These are phyloP conservation scores for Cryptococcus sp. DNA, from an alignment of 1,284 basidiomycete genomes.

Conservation along the genomic window DNA sequence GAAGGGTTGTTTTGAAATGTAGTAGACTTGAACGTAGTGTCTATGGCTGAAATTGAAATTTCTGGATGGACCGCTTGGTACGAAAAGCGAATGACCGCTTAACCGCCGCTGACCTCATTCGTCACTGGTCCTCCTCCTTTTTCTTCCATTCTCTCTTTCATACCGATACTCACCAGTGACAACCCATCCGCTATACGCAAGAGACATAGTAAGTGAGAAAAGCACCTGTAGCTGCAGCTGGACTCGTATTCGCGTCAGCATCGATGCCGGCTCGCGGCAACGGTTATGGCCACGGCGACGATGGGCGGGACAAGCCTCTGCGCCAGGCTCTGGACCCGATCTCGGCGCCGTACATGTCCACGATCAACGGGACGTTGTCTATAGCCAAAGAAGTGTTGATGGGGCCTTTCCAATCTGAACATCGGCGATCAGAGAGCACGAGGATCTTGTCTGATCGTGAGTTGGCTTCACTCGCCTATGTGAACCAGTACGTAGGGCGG, in stretches of 20 bases:
- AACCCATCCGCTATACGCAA: too few relatives aligned
- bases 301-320: constrained; percentile 21
- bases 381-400: constrained; percentile 52
- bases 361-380: constrained; percentile 36
- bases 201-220: too few relatives aligned
- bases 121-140: neutral
- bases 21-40: too few relatives aligned
- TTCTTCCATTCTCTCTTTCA: neutral
- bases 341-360: constrained; percentile 33
- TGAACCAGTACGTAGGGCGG: neutral
- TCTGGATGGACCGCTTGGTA: constrained; percentile 3
- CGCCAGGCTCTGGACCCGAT: constrained; percentile 41
- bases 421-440: constrained; percentile 46
- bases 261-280: constrained; percentile 3
- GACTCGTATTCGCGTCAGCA: too few relatives aligned
- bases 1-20: too few relatives aligned
- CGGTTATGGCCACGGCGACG: constrained; percentile 2
- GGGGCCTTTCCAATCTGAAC: constrained; percentile 45
- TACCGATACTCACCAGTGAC: too few relatives aligned
- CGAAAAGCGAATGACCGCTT: too few relatives aligned
- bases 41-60: neutral
- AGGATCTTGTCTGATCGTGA: constrained; percentile 51
- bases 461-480: constrained; percentile 11
- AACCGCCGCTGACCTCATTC: constrained; percentile 16
- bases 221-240: too few relatives aligned